Conservation (phyloP, 805 yeast genomes). For the Spathaspora gorwiae region DNA sequence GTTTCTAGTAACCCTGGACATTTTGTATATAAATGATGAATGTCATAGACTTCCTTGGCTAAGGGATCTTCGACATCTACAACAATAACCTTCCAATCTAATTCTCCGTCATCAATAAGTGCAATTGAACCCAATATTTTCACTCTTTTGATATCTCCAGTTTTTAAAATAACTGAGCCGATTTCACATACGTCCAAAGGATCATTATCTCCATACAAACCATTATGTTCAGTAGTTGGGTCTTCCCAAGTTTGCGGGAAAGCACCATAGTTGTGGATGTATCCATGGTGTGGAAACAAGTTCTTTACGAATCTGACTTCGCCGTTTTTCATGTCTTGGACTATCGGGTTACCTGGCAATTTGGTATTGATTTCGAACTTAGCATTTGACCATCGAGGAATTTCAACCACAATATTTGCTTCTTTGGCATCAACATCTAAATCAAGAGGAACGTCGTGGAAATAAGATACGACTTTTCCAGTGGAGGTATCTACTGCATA, state of each 20-base stretch:
- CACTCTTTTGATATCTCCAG: slow-evolving; percentile 80
- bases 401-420: slow-evolving; percentile 45
- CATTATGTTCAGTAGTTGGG: slow-evolving; percentile 53
- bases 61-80: slow-evolving; percentile 81
- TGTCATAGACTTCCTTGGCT: slow-evolving; percentile 80
- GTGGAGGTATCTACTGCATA: slow-evolving; percentile 37
- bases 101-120: slow-evolving; percentile 85
- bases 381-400: slow-evolving; percentile 72
- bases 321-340: slow-evolving; percentile 75
- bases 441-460: slow-evolving; percentile 68
- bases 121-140: slow-evolving; percentile 95
- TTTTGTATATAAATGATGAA: slow-evolving; percentile 84
- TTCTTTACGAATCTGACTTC: slow-evolving; percentile 72
- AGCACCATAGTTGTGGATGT: slow-evolving; percentile 85
- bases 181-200: slow-evolving; percentile 76
- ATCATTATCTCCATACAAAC: slow-evolving; percentile 41
- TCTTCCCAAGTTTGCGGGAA: slow-evolving; percentile 97
- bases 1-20: slow-evolving; percentile 92
- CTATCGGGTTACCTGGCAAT: slow-evolving; percentile 64
- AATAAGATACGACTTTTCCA: slow-evolving; percentile 54
- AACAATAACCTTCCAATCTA: slow-evolving; percentile 90
- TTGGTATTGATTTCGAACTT: slow-evolving; percentile 71
- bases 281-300: slow-evolving; percentile 79
- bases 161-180: slow-evolving; percentile 60
- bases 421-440: slow-evolving; percentile 34